Base-by-base conservation (phyloP, 371 early-diverging fungal species). In the Dichotomocladium elegans region DNA sequence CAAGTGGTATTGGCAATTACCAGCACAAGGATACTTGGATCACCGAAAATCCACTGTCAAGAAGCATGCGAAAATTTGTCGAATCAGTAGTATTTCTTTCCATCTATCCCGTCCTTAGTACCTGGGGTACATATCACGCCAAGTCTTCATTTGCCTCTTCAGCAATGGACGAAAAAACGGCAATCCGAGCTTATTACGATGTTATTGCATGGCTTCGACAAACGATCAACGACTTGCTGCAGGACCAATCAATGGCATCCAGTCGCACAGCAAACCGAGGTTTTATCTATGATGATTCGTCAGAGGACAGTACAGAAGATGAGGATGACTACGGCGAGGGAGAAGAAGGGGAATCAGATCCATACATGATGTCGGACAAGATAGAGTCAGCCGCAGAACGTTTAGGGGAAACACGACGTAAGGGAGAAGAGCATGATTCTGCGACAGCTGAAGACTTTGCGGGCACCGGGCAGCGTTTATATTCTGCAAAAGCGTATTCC, bases 341-440 rank as follows among this genome's bases (percentile, higher is more conserved):
- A 3, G 55, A 50, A 2, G 59, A 59, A n/a, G 64, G 49, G 1
- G 43, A 28, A 3, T 41, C 31, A 11, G 33, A 57, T 11, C 27
- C 34, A 7, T 59, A 56, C 11, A 45, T 48, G 4, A 48, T 46
- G 27, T 9, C 55, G 17, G 37, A 56, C 37, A 55, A 53, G 28
- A 47, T 61, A 3, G 63, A 65, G 41, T 65, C 66, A 3, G 63
- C 66, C 27, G 63, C 62, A 11, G 66, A 64, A 33, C 51, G 64
- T 7, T 27, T 64, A 24, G 68, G 63, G 6, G 61, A 67, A 43
- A 62, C 68, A 2, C 60, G 62, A 25, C 40, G 71, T 47, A 54
- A 55, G 17, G 63, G 58, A 11, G 66, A 66, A 55, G 41, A 53
- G 14, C 51, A 58, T 40, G 63, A 68, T 43, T 41, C 58, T 10